Base-by-base conservation (phyloP, 2,329 filamentous ascomycete genomes). In the Alternaria sp. region DNA sequence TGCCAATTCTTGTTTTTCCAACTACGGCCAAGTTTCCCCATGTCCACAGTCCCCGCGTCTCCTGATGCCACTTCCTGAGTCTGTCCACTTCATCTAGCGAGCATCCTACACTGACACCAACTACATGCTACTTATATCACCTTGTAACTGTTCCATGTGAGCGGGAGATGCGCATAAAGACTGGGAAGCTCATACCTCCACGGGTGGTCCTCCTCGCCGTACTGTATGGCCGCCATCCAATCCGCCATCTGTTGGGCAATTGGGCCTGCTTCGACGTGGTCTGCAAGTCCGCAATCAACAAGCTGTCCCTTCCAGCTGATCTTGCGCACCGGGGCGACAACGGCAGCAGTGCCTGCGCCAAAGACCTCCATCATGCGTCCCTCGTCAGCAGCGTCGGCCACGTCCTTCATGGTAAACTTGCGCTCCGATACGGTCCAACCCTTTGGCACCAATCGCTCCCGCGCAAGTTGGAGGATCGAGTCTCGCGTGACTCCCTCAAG, bases 171-270 rank as follows among this genome's bases (percentile, higher is more conserved):
- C 11, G 23, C 23, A n/a, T 37, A 9, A 24, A 9, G 17, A 39
- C 10, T 26, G 48, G 9, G 51, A 33, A 28, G 29, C 23, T 74
- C 81, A 77, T 88, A 89, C 84, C 93, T 97, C 95, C 95, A 99
- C 66, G 89, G 85, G 77, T 97, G 92, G 37, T 75, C 73, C 76
- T 92, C 86, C 65, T 97, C 93, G 63, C 95, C 95, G 76, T 98
- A 97, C 81, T 98, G 94, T 68, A 96, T 93, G 28, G 82, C 89
- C 82, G 96, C 93, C 63, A 99, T 97, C 95, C 95, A 99, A 71
- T 90, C 86, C 87, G 97, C 96, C 89, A 99, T 93, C 79, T 86
- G 86, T 71, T 87, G 81, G 9, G 95, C 90, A 72, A 98, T 84
- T 73, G 93, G 90, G 41, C 95, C 95, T 10, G 92, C 93, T 82